Evolutionary conservation across 2,329 filamentous ascomycete species (phyloP), one percentile per base, ranked within the genome.

Genomic region (Raffaelea arxii): DNA sequence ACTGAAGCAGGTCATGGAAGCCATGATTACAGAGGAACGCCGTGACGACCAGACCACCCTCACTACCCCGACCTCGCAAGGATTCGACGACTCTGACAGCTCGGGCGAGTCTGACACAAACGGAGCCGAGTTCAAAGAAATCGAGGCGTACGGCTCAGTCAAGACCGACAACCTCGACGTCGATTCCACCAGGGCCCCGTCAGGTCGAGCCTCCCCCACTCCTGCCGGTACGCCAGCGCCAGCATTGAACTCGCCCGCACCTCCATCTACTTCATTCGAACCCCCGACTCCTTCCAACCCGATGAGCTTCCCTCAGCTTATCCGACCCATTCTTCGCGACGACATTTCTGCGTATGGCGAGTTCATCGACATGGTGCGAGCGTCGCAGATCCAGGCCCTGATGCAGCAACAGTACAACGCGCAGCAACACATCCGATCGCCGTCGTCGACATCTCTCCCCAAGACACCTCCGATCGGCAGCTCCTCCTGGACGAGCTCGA

Each of bases 1-100:
- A 63, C 77, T 98, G 52, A 98, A 98, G 65, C 73, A 78, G 19
- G 88, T 96, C 52, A 87, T 98, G 80, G 89, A 95, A 65, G 82
- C 84, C 56, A 86, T 96, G 80, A 77, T 74, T 22, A 72, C 78
- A 12, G 80, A 87, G 54, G 44, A 47, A 30, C 23, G 44, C 4
- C 43, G 49, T 18, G 86, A 92, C 54, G 85, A 94, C 54, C 74
- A 78, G 54, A 74, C 78, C 53, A 80, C 74, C 47, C 75, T 80
- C n/a, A 85, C 86, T 10, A 77, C 85, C 9, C 89, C 89, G 2
- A 87, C 87, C 1, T 95, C 91, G 2, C 90, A 91, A 1, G 83
- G 81, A 9, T 78, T 64, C 32, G 68, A 66, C 47, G 71, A 77
- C 11, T 68, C 73, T 23, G 67, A 68, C 22, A 59, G 59, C 21